phyloP scores from a whole-genome alignment of 345 rosid genomes.

The Rhodomyrtus tomentosa region DNA sequence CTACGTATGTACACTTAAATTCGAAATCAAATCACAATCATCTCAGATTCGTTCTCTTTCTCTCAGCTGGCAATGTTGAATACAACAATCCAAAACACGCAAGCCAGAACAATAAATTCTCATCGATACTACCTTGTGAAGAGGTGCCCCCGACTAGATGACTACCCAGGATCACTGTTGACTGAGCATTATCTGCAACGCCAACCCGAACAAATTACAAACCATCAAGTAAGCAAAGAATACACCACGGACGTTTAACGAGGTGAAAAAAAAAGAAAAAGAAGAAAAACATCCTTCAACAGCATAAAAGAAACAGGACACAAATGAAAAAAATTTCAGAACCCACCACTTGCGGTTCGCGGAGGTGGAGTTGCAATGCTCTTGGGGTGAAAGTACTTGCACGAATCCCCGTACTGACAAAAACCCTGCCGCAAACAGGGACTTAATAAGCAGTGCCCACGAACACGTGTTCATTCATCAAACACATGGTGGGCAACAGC shows the following conservation, averaged over 20 bases:
- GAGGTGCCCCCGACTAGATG: conserved; percentile 14
- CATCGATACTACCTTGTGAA: conserved; percentile 6
- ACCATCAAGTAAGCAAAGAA: not conserved
- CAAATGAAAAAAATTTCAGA: not conserved
- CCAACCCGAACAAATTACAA: not conserved
- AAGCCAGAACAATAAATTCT: not conserved
- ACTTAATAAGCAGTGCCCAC: not conserved
- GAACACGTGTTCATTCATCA: not conserved
- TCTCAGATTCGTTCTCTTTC: not conserved
- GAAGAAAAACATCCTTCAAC: not conserved
- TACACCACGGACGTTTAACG: not conserved
- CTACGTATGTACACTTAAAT: not conserved
- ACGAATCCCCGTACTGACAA: conserved; percentile 77
- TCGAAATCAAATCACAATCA: not conserved
- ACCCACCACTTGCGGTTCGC: conserved; percentile 1
- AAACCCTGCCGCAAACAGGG: conserved; percentile 34
- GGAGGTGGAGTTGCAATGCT: not conserved
- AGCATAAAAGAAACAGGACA: not conserved
- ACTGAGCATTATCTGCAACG: not conserved
- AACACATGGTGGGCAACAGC: fast-evolving
- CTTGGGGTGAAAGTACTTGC: conserved; percentile 58
- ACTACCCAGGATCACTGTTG: conserved; percentile 1
- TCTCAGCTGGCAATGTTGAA: not conserved
- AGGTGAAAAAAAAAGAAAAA: not conserved
- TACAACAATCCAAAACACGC: not conserved